These are phyloP conservation scores for Penicillium silybi DNA, from an alignment of 495 filamentous ascomycete genomes.

Conservation along the genomic window DNA sequence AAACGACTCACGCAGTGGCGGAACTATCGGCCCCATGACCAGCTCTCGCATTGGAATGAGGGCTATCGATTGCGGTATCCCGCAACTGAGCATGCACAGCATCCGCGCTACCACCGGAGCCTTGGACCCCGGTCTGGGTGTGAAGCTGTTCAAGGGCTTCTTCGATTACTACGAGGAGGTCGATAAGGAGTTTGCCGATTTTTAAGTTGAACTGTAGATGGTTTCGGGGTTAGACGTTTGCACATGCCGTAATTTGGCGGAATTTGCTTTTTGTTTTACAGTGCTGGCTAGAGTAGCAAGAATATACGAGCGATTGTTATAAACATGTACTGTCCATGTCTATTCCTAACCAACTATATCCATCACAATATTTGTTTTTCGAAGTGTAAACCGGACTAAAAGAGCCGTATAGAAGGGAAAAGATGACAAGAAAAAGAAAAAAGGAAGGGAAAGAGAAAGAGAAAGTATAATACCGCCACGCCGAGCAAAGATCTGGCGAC, in stretches of 20 bases:
- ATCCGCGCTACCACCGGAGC: constrained; percentile 88
- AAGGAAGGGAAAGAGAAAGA: too few relatives aligned
- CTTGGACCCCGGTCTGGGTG: constrained; percentile 82
- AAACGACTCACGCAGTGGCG: constrained; percentile 82
- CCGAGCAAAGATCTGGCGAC: neutral
- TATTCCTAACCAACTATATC: neutral
- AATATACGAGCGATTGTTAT: neutral
- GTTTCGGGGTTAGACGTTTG: constrained; percentile 1
- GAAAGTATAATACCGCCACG: too few relatives aligned
- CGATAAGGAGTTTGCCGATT: constrained; percentile 72
- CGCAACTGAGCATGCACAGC: constrained; percentile 91
- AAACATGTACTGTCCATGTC: neutral
- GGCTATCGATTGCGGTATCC: constrained; percentile 84
- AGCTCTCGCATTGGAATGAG: constrained; percentile 75
- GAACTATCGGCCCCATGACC: constrained; percentile 94
- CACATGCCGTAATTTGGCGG: constrained; percentile 3
- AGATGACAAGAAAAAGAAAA: neutral
- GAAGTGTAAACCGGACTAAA: neutral
- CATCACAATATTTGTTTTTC: neutral
- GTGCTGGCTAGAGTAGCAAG: neutral
- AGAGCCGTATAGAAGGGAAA: neutral
- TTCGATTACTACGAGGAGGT: constrained; percentile 85
- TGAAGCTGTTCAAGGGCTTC: constrained; percentile 85
- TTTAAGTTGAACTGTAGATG: constrained; percentile 16
- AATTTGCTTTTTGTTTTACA: neutral